Conservation (phyloP, 1,284 basidiomycete genomes). For the Malassezia arunalokei region DNA sequence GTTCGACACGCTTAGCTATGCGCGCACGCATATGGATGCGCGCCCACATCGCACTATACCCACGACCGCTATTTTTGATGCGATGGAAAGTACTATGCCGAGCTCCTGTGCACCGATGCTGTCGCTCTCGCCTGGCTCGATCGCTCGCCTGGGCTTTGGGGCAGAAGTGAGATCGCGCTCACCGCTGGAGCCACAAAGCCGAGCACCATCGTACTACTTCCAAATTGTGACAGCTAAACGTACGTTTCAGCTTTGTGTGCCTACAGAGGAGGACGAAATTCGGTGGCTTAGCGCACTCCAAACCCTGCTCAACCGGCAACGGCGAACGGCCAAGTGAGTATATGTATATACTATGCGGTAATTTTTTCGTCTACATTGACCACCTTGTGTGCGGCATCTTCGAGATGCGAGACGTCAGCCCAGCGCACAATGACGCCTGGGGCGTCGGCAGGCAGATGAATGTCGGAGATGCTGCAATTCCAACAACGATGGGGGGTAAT, state of each 20-base stretch:
- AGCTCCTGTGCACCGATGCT: neutral
- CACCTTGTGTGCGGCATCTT: neutral
- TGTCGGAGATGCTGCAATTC: constrained; percentile 42
- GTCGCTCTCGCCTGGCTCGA: constrained; percentile 1
- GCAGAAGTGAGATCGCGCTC: neutral
- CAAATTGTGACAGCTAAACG: constrained; percentile 73
- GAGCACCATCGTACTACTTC: neutral
- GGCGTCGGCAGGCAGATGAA: constrained; percentile 1
- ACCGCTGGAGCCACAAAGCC: neutral
- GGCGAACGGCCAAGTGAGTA: neutral
- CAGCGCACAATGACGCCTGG: constrained; percentile 7
- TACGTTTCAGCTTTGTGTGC: constrained; percentile 76
- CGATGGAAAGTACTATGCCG: constrained; percentile 59
- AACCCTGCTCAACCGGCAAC: constrained; percentile 58
- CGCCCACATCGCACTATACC: constrained; percentile 76
- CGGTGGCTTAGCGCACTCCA: constrained; percentile 90
- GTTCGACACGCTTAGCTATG: constrained; percentile 43
- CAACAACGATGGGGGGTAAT: constrained; percentile 28
- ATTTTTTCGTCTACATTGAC: constrained; percentile 11
- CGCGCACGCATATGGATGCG: constrained; percentile 52
- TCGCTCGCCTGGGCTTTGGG: neutral
- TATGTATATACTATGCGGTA: neutral
- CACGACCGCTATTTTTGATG: constrained; percentile 74
- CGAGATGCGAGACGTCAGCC: constrained; percentile 13
- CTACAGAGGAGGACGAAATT: constrained; percentile 94